Conservation (phyloP, 495 filamentous ascomycete genomes). For the Penicillium bovifimosum region DNA sequence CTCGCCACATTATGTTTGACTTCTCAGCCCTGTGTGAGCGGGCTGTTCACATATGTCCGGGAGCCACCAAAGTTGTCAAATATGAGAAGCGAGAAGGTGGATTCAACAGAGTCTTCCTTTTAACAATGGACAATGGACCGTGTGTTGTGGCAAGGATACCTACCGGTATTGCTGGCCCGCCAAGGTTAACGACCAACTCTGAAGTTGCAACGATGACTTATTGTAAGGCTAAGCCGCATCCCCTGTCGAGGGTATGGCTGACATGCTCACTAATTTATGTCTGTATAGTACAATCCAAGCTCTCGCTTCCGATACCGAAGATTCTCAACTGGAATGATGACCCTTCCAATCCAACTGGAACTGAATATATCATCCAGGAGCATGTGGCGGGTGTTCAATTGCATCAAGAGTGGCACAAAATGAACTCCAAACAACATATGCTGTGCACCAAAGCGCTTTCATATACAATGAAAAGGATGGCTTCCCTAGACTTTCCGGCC, state of each 20-base stretch:
- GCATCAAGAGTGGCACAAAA: conserved; percentile 33
- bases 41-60: conserved; percentile 23
- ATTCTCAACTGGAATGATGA: conserved; percentile 41
- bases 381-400: conserved; percentile 33
- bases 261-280: conserved; percentile 7
- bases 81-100: conserved; percentile 40
- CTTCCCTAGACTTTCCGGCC: conserved; percentile 34
- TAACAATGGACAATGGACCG: conserved; percentile 30
- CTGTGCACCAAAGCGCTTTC: conserved; percentile 32
- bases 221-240: conserved; percentile 23
- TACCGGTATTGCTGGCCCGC: conserved; percentile 32
- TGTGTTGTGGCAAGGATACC: conserved; percentile 38
- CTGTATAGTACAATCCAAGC: conserved; percentile 29
- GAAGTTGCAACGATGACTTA: conserved; percentile 46
- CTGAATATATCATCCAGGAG: conserved; percentile 46
- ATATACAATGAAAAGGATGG: conserved; percentile 29
- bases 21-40: conserved; percentile 34
- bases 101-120: conserved; percentile 39
- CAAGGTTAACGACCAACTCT: conserved; percentile 35
- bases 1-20: conserved; percentile 35
- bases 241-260: not conserved
- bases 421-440: conserved; percentile 35
- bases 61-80: conserved; percentile 19
- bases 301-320: conserved; percentile 34
- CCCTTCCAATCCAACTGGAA: conserved; percentile 31